Conservation (phyloP, 345 rosid species). For the Lenwebbia sp. region DNA sequence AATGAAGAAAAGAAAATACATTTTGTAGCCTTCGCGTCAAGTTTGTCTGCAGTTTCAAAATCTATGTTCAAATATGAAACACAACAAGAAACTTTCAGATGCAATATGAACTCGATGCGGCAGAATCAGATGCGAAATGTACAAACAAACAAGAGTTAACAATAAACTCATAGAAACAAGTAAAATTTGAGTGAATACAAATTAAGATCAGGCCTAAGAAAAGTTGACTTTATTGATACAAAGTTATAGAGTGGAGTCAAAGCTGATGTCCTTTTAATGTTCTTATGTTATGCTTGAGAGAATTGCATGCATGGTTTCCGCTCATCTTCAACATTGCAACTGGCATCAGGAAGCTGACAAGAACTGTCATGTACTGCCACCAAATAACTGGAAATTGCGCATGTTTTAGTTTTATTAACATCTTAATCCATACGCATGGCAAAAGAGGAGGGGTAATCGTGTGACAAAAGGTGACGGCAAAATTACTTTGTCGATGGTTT, state of each 20-base stretch:
- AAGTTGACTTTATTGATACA: not conserved
- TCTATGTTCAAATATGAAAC: not conserved
- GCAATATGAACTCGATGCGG: not conserved
- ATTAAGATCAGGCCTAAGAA: not conserved
- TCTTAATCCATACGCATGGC: not conserved
- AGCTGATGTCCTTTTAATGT: not conserved
- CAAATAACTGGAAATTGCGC: not conserved
- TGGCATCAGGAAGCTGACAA: not conserved
- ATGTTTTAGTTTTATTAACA: not conserved
- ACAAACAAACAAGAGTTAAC: not conserved
- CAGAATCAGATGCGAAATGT: not conserved
- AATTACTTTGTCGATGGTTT: not conserved
- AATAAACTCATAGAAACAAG: not conserved
- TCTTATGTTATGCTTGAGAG: not conserved
- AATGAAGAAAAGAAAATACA: not conserved
- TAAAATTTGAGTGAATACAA: not conserved
- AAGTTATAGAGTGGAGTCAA: not conserved
- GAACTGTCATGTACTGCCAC: not conserved
- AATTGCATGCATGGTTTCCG: not conserved
- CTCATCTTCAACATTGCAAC: not conserved
- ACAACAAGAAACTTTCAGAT: not conserved
- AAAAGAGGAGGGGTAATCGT: not conserved
- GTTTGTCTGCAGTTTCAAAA: not conserved
- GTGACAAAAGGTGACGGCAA: not conserved
- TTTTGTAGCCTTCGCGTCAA: not conserved